These are phyloP conservation scores for Artemisia tridentata DNA, from an alignment of 129 eudicot species.

Conservation along the genomic window DNA sequence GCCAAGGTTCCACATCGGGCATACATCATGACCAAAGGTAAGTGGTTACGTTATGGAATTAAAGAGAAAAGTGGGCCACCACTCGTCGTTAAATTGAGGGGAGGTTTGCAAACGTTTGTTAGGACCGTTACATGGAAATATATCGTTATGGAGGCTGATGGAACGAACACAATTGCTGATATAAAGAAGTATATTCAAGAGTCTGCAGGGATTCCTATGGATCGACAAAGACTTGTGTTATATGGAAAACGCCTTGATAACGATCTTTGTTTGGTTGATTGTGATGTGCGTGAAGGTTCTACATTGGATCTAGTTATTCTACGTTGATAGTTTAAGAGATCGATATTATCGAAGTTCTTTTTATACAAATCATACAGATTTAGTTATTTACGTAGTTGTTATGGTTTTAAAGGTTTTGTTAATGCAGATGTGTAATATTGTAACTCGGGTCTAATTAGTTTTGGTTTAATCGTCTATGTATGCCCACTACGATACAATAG, in stretches of 20 bases:
- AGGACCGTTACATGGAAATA: conserved; percentile 7
- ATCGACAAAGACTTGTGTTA: not conserved
- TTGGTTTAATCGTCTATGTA: too few relatives aligned
- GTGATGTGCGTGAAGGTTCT: not conserved
- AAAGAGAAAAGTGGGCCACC: not conserved
- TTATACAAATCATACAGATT: too few relatives aligned
- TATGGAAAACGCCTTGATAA: conserved; percentile 1
- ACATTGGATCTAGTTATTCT: not conserved
- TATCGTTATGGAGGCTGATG: not conserved
- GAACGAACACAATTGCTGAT: not conserved
- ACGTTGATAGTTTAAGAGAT: not conserved
- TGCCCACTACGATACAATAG: too few relatives aligned
- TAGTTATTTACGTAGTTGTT: too few relatives aligned
- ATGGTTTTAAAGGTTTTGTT: too few relatives aligned
- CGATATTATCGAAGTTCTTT: too few relatives aligned
- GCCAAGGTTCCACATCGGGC: not conserved
- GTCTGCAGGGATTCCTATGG: not conserved
- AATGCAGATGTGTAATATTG: too few relatives aligned
- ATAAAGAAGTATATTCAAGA: not conserved
- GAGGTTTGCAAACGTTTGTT: not conserved
- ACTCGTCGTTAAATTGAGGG: not conserved
- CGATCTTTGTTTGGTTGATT: not conserved
- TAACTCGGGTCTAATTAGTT: too few relatives aligned
- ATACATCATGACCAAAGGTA: not conserved
- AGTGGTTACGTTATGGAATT: not conserved